Evolutionary conservation across 2,329 filamentous ascomycete species (phyloP), one percentile per base, ranked within the genome.

Genomic region (Penicillium crustosum): DNA sequence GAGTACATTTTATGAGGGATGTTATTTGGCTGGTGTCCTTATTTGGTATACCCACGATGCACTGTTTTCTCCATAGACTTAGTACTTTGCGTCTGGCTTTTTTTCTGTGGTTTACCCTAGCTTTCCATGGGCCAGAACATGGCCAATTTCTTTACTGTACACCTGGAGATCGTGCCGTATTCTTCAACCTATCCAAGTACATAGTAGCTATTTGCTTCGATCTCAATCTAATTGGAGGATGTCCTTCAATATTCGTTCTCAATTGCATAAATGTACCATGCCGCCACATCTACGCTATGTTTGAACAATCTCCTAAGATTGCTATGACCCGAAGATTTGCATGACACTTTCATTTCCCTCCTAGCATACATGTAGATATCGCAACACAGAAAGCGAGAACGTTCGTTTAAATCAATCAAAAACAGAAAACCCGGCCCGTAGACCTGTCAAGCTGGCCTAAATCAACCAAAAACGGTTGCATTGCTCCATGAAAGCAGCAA

Each of bases 1-100:
- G 52, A 55, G 41, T 36, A 36, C 53, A 41, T 51, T 56, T 53
- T 49, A 56, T 55, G 49, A 45, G 49, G 39, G 49, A 55, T 50
- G 23, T 53, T 23, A 49, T 21, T 50, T 54, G 48, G 44, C 53
- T 54, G 53, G 50, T 47, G 23, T 53, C 21, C 39, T 45, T 42
- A 53, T 42, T 48, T 52, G 43, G 53, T 42, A 35, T 43, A 51
- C 23, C 29, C 50, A 51, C 49, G 31, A 55, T 60, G 55, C 50
- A 25, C 58, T 50, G 25, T 21, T 49, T 44, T 41, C 36, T 45
- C 33, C 48, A 57, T 64, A 63, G 61, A 63, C 44, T 58, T 64
- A 47, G 55, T 50, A 57, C 58, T 56, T 52, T 54, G 51, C 50
- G 43, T 62, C 10, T 45, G n/a, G 21, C 25, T 47, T 27, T n/a